Conservation (phyloP, 164 flowering plant genomes). For the Sextonia rubra region DNA sequence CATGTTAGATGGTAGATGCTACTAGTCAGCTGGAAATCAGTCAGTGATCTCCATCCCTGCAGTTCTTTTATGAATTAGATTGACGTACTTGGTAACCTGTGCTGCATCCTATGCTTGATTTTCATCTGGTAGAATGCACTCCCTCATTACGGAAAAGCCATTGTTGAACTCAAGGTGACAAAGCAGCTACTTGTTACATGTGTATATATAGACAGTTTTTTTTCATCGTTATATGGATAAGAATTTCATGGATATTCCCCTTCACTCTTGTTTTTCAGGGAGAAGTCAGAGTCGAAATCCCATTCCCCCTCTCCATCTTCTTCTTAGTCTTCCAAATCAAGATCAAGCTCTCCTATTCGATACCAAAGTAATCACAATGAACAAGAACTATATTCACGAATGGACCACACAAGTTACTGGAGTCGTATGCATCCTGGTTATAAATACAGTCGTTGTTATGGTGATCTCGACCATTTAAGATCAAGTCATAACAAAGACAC, state of each 20-base stretch:
- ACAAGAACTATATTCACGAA: slow-evolving; percentile 12
- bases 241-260: neutral
- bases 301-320: slow-evolving; percentile 8
- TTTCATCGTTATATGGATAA: neutral
- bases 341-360: slow-evolving; percentile 14
- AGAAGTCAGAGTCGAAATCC: slow-evolving; percentile 10
- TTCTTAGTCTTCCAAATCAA: slow-evolving; percentile 18
- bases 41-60: neutral
- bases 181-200: neutral
- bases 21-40: neutral
- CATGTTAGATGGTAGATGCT: no score
- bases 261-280: slow-evolving; percentile 14
- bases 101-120: neutral
- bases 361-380: slow-evolving; percentile 8
- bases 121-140: neutral
- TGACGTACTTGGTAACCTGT: no score
- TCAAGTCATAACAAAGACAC: slow-evolving; percentile 15
- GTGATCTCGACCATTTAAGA: slow-evolving; percentile 8
- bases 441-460: slow-evolving; percentile 5
- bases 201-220: neutral
- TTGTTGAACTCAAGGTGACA: neutral
- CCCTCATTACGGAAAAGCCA: neutral
- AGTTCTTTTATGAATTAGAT: neutral
- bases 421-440: slow-evolving; percentile 6
- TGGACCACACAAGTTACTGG: slow-evolving; percentile 5